Evolutionary conservation across 306 rosid species (phyloP).

Genomic region (Pyrus communis): DNA sequence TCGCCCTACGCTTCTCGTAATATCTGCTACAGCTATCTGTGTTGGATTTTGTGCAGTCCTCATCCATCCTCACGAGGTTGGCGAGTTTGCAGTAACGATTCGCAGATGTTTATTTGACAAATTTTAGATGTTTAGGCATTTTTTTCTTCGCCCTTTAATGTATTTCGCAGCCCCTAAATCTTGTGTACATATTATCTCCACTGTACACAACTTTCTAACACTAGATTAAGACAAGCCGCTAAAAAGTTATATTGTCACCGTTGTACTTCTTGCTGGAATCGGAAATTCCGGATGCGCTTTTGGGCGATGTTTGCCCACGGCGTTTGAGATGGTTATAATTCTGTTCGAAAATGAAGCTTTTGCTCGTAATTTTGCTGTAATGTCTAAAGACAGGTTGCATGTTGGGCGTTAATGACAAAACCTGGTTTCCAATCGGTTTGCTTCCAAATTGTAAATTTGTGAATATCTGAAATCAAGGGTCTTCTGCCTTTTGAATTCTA

Average conservation of each 20-base stretch:
- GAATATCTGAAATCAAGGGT: neutral
- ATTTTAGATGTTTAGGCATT: neutral
- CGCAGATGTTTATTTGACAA: conserved; percentile 71
- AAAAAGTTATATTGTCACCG: neutral
- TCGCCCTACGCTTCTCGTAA: conserved; percentile 47
- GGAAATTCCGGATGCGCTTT: neutral
- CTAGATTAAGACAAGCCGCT: conserved; percentile 1
- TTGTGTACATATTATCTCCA: neutral
- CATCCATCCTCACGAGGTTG: conserved; percentile 69
- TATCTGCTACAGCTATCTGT: conserved; percentile 58
- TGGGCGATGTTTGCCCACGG: neutral
- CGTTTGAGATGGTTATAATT: neutral
- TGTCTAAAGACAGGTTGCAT: neutral
- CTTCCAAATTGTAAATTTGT: neutral
- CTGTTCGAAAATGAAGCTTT: neutral
- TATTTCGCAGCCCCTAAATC: neutral
- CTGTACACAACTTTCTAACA: conserved; percentile 6
- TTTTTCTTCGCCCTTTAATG: neutral
- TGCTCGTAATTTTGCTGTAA: neutral
- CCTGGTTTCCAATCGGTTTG: neutral
- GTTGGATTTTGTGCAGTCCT: conserved; percentile 63
- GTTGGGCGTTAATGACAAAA: neutral
- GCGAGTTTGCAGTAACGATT: conserved; percentile 63
- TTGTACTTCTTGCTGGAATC: neutral
- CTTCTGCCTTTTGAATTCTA: neutral